Percentiles rank a stretch among this genome's conserved stretches.
Conservation (phyloP, 768 basidiomycete genomes). For the Fomitopsis serialis region DNA sequence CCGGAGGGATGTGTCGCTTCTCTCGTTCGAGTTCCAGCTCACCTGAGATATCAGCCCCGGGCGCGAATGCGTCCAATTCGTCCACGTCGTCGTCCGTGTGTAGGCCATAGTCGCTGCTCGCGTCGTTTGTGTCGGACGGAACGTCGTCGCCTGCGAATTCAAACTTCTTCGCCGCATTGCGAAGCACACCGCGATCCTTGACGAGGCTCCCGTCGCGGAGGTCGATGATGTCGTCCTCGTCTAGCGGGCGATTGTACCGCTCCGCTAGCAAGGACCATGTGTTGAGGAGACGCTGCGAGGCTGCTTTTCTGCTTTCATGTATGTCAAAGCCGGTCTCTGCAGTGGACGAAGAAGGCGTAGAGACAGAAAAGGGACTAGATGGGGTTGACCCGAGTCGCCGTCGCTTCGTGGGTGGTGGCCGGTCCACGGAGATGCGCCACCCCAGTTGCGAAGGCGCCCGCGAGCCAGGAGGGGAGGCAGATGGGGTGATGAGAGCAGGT, state of each 20-base stretch:
- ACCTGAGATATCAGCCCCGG: slow-evolving; percentile 26
- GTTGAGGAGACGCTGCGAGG: slow-evolving; percentile 49
- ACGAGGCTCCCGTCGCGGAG: slow-evolving; percentile 54
- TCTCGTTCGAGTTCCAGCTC: slow-evolving; percentile 26
- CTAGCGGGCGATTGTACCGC: slow-evolving; percentile 58
- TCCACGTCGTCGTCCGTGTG: slow-evolving; percentile 44
- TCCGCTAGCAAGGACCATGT: slow-evolving; percentile 67
- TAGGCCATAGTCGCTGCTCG: slow-evolving; percentile 29
- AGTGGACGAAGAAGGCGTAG: slow-evolving; percentile 13
- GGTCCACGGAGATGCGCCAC: slow-evolving; percentile 18
- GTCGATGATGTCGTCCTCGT: slow-evolving; percentile 80
- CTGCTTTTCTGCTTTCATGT: slow-evolving; percentile 54
- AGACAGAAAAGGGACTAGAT: slow-evolving; percentile 17
- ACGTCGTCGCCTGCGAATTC: slow-evolving; percentile 35
- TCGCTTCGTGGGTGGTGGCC: slow-evolving; percentile 42
- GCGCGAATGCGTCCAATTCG: slow-evolving; percentile 51
- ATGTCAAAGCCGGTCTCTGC: slow-evolving; percentile 25
- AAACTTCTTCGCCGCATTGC: slow-evolving; percentile 33
- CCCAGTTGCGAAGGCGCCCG: slow-evolving; percentile 6
- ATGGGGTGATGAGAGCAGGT: slow-evolving; percentile 41
- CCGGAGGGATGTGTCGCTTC: slow-evolving; percentile 35
- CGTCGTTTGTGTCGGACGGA: slow-evolving; percentile 23
- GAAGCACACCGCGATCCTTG: slow-evolving; percentile 66
- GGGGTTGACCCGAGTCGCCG: slow-evolving; percentile 43
- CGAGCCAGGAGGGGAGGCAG: slow-evolving; percentile 44